Percentiles rank a stretch among this genome's conserved stretches.
Conservation (phyloP, 495 filamentous ascomycete genomes). For the Penicillium cosmopolitanum region DNA sequence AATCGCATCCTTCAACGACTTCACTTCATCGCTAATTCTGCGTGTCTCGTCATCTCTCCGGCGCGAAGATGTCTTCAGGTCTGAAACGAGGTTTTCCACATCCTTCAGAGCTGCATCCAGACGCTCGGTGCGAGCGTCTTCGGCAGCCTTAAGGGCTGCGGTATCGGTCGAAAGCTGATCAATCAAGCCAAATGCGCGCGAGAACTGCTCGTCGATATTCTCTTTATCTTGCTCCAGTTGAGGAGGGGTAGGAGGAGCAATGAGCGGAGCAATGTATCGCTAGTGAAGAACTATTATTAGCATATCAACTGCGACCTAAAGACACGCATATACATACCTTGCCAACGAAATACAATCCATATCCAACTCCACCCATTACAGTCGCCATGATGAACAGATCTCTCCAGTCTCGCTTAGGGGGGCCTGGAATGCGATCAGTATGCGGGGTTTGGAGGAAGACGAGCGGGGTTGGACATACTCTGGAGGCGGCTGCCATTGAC, state of each 20-base stretch:
- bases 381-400: constrained; percentile 99
- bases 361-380: constrained; percentile 80
- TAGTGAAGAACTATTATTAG: constrained; percentile 37
- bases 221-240: constrained; percentile 93
- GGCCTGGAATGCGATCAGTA: constrained; percentile 34
- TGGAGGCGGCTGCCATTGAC: constrained; percentile 72
- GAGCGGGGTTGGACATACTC: constrained; percentile 45
- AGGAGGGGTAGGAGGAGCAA: constrained; percentile 90
- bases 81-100: constrained; percentile 78
- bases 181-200: constrained; percentile 85
- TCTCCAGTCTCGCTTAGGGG: constrained; percentile 90
- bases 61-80: constrained; percentile 76
- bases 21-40: constrained; percentile 83
- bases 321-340: constrained; percentile 56
- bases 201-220: constrained; percentile 87
- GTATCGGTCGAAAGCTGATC: constrained; percentile 93
- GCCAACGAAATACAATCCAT: constrained; percentile 82
- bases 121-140: constrained; percentile 80
- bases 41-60: constrained; percentile 84
- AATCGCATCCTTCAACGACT: constrained; percentile 77
- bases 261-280: constrained; percentile 89
- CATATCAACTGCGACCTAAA: neutral
- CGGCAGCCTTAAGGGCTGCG: constrained; percentile 78
- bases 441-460: neutral
- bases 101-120: constrained; percentile 82